Evolutionary conservation across 345 rosid species (phyloP).

Genomic region (Brassica incana): DNA sequence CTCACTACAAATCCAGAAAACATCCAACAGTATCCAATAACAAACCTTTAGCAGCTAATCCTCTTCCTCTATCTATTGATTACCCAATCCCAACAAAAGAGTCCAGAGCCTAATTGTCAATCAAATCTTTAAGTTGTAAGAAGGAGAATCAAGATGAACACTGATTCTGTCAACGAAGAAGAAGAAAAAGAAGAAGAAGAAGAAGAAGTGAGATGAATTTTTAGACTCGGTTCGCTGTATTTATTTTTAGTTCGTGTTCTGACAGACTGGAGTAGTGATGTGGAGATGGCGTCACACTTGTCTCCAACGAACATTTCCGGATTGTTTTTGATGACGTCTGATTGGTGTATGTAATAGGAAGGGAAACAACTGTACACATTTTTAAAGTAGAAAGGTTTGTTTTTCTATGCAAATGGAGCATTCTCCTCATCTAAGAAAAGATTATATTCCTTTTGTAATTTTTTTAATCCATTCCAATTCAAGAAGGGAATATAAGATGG

Average conservation of each 20-base stretch:
- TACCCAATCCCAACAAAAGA: conserved; percentile 10
- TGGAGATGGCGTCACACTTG: background rate
- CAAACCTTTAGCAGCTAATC: background rate
- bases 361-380: background rate
- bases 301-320: background rate
- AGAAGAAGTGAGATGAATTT: background rate
- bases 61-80: background rate
- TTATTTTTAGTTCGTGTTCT: background rate
- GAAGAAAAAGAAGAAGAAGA: no score
- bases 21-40: no score
- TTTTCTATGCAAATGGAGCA: background rate
- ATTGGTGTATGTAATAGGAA: background rate
- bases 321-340: background rate
- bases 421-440: background rate
- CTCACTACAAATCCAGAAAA: background rate
- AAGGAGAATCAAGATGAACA: conserved; percentile 10
- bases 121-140: background rate
- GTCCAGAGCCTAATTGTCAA: conserved; percentile 5
- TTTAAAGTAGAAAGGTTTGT: background rate
- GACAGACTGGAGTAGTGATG: conserved; percentile 1
- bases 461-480: background rate
- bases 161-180: conserved; percentile 33
- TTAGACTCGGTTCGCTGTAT: background rate
- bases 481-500: background rate
- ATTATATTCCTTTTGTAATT: background rate